Evolutionary conservation across 2,329 filamentous ascomycete genomes (phyloP).

Genomic region (Claviceps cyperi): DNA sequence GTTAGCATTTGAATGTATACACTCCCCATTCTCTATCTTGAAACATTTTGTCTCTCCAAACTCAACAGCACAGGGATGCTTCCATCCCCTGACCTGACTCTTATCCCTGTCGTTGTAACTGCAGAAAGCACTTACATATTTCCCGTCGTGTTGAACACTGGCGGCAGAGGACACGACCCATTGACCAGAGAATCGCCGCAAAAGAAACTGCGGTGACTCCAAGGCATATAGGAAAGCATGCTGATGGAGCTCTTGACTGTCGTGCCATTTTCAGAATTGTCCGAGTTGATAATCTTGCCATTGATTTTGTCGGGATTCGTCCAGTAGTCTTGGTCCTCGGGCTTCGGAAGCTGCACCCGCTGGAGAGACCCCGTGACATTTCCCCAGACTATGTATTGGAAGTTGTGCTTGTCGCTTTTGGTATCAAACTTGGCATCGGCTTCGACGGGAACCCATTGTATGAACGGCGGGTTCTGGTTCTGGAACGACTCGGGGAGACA

Average conservation of each 20-base stretch:
- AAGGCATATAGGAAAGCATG: slow-evolving; percentile 66
- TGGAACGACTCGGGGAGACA: slow-evolving; percentile 55
- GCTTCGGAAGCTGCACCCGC: slow-evolving; percentile 41
- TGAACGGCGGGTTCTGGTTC: slow-evolving; percentile 37
- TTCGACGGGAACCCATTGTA: slow-evolving; percentile 69
- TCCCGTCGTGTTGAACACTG: slow-evolving; percentile 43
- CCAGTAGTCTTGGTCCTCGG: slow-evolving; percentile 46
- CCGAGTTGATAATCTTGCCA: slow-evolving; percentile 64
- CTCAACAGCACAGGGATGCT: too few relatives aligned
- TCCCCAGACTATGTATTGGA: slow-evolving; percentile 73
- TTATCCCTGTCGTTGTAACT: too few relatives aligned
- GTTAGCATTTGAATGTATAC: neutral
- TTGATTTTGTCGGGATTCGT: slow-evolving; percentile 39
- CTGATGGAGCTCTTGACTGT: slow-evolving; percentile 60
- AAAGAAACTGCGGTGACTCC: slow-evolving; percentile 42
- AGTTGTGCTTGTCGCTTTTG: slow-evolving; percentile 40
- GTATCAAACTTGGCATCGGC: slow-evolving; percentile 63
- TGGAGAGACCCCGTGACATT: slow-evolving; percentile 69
- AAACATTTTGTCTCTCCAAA: neutral
- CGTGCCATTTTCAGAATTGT: slow-evolving; percentile 46
- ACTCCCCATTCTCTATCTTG: neutral
- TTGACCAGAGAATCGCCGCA: slow-evolving; percentile 48
- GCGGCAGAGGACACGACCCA: slow-evolving; percentile 58
- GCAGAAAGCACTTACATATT: slow-evolving; percentile 4
- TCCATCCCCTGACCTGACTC: too few relatives aligned